Percentiles rank a stretch among this genome's conserved stretches.
These are phyloP conservation scores for Fusarium kyushuense DNA, from an alignment of 2,329 filamentous ascomycete species.

Conservation along the genomic window DNA sequence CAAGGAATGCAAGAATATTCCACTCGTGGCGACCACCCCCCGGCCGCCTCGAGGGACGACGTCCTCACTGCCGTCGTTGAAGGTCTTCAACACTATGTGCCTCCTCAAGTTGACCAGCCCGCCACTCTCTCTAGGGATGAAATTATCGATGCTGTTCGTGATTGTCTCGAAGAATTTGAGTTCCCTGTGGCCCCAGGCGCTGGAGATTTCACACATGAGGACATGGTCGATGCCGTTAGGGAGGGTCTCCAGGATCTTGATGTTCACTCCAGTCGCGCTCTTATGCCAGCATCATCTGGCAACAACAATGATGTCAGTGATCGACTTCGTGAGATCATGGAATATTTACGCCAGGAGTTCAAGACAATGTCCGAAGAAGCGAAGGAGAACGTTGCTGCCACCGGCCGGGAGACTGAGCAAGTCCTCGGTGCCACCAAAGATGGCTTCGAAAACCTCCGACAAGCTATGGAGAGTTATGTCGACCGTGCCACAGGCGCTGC, in stretches of 20 bases:
- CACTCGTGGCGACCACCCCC: conserved; percentile 63
- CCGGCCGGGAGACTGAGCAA: conserved; percentile 86
- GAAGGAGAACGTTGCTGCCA: conserved; percentile 83
- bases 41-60: conserved; percentile 81
- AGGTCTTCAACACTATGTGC: conserved; percentile 82
- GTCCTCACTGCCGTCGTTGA: conserved; percentile 88
- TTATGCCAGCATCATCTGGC: conserved; percentile 53
- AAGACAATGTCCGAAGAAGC: conserved; percentile 70
- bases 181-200: conserved; percentile 73
- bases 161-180: conserved; percentile 88
- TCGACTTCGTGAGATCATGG: conserved; percentile 74
- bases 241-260: conserved; percentile 68
- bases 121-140: conserved; percentile 82
- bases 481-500: conserved; percentile 76
- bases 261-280: conserved; percentile 56
- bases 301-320: conserved; percentile 64
- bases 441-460: conserved; percentile 82
- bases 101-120: conserved; percentile 77
- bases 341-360: conserved; percentile 70
- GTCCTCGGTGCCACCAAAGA: conserved; percentile 89
- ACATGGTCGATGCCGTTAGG: conserved; percentile 73
- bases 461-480: conserved; percentile 84
- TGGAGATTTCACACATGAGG: conserved; percentile 67
- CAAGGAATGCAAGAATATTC: conserved; percentile 86
- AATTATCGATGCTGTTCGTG: conserved; percentile 83